Conservation (phyloP, 768 basidiomycete species). For the Leccinum boreale region DNA sequence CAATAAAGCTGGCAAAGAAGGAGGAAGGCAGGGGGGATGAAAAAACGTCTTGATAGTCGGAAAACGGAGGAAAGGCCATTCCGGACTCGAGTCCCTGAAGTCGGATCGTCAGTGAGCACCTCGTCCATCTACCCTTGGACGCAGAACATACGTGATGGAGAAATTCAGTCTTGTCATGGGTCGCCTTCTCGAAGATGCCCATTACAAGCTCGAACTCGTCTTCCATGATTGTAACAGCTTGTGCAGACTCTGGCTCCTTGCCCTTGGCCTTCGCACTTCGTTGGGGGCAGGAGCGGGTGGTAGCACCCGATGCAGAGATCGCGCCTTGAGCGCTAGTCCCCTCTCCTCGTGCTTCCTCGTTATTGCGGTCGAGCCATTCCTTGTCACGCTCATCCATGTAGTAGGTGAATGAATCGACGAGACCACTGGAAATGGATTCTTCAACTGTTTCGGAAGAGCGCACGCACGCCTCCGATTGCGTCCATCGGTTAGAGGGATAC, state of each 20-base stretch:
- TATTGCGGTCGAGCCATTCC: constrained; percentile 92
- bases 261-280: constrained; percentile 79
- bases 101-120: not conserved
- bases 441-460: constrained; percentile 86
- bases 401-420: constrained; percentile 79
- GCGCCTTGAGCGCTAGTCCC: constrained; percentile 79
- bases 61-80: constrained; percentile 67
- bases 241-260: constrained; percentile 71
- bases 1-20: constrained; percentile 63
- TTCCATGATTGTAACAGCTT: constrained; percentile 70
- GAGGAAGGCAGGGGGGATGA: constrained; percentile 54
- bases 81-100: constrained; percentile 62
- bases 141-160: constrained; percentile 74
- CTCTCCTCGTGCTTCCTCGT: constrained; percentile 80
- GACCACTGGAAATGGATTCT: constrained; percentile 57
- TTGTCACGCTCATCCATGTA: constrained; percentile 96
- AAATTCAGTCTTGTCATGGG: constrained; percentile 86
- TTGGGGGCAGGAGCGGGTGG: constrained; percentile 52
- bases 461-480: constrained; percentile 74
- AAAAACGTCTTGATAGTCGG: constrained; percentile 70
- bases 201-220: constrained; percentile 95
- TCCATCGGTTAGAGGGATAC: constrained; percentile 69
- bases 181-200: constrained; percentile 89
- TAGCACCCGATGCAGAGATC: constrained; percentile 46
- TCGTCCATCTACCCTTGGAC: not conserved